Percentiles rank a stretch among this genome's conserved stretches.
Evolutionary conservation across 768 basidiomycete species (phyloP).

Genomic region (Dacryopinax primogenitus): DNA sequence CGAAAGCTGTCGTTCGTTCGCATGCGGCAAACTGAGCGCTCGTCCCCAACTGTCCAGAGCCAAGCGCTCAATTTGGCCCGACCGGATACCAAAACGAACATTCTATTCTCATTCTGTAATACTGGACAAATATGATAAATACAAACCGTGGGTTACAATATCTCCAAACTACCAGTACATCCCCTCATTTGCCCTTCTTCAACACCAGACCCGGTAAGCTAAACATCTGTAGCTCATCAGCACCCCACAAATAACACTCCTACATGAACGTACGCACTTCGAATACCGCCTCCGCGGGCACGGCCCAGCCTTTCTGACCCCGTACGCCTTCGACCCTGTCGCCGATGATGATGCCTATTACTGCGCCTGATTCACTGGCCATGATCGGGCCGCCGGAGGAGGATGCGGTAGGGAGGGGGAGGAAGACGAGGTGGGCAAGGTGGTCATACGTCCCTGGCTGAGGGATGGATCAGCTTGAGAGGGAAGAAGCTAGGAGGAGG

Average conservation of each 20-base stretch:
- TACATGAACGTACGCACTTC: conserved; percentile 33
- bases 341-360: conserved; percentile 52
- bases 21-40: too few species aligned
- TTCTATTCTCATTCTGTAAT: too few species aligned
- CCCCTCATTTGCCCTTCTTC: too few species aligned
- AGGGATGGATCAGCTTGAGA: too few species aligned
- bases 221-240: conserved; percentile 17
- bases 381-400: conserved; percentile 61
- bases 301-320: conserved; percentile 42
- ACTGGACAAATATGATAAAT: too few species aligned
- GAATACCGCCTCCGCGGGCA: conserved; percentile 48
- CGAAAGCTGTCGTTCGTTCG: too few species aligned
- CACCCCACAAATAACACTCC: neutral
- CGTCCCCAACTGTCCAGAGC: too few species aligned
- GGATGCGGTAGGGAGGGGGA: conserved; percentile 44
- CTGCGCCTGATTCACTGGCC: conserved; percentile 46
- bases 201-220: conserved; percentile 18
- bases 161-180: too few species aligned
- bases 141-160: too few species aligned
- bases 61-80: too few species aligned
- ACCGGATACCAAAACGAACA: too few species aligned
- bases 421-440: conserved; percentile 44
- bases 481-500: neutral
- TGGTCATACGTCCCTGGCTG: conserved; percentile 60
- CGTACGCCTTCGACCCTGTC: conserved; percentile 38